Percentiles rank a stretch among this genome's conserved stretches.
Evolutionary conservation across 192 early-diverging fungal genomes (phyloP).

Genomic region (Backusella westeae): DNA sequence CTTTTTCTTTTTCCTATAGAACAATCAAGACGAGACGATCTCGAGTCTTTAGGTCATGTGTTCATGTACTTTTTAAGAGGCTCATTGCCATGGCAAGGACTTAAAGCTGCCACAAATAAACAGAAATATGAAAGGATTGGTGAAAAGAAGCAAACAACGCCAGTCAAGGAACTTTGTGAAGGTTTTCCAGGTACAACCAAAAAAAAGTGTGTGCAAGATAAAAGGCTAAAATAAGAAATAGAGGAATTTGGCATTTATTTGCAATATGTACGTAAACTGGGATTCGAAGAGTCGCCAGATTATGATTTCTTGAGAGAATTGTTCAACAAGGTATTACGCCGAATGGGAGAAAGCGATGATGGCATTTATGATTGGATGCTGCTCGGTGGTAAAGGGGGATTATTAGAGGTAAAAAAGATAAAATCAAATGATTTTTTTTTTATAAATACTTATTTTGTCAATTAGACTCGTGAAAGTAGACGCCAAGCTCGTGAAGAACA

Average conservation of each 20-base stretch:
- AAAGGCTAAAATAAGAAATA: slow-evolving; percentile 1
- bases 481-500: slow-evolving; percentile 11
- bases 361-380: slow-evolving; percentile 94
- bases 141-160: slow-evolving; percentile 94
- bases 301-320: slow-evolving; percentile 90
- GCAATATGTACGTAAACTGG: slow-evolving; percentile 85
- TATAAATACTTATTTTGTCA: neutral
- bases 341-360: slow-evolving; percentile 79
- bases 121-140: slow-evolving; percentile 99
- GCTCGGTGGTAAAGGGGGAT: slow-evolving; percentile 55
- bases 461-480: neutral
- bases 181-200: slow-evolving; percentile 69
- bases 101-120: slow-evolving; percentile 97
- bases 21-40: slow-evolving; percentile 95
- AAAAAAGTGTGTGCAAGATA: neutral
- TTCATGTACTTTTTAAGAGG: slow-evolving; percentile 98
- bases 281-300: slow-evolving; percentile 97
- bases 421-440: neutral
- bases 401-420: slow-evolving; percentile 15
- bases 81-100: slow-evolving; percentile 94
- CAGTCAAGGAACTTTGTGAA: slow-evolving; percentile 87
- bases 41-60: slow-evolving; percentile 97
- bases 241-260: slow-evolving; percentile 91
- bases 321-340: slow-evolving; percentile 75
- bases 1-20: slow-evolving; percentile 52